Conservation (phyloP, 129 eudicot species). For the Flaveria robusta region DNA sequence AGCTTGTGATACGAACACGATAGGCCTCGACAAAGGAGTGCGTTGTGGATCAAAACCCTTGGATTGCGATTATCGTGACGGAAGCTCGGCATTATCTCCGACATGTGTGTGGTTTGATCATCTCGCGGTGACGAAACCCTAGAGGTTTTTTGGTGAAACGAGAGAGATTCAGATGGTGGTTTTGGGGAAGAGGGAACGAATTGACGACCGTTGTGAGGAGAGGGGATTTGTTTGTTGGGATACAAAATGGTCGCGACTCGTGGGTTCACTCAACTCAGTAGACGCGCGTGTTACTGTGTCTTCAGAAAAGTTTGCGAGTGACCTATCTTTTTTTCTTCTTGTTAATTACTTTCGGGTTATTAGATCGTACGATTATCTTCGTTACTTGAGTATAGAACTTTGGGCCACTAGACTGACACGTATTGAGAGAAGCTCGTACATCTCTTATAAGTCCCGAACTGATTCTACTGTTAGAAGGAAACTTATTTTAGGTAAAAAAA, state of each 20-base stretch:
- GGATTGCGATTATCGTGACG: constrained; percentile 33
- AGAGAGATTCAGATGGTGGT: constrained; percentile 20
- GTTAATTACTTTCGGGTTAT: too few species aligned
- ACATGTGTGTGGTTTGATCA: constrained; percentile 8
- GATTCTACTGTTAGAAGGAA: too few species aligned
- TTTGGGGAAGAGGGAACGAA: constrained; percentile 17
- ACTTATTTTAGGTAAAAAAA: too few species aligned
- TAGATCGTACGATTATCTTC: too few species aligned
- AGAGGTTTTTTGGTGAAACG: constrained; percentile 1
- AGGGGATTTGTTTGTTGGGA: constrained; percentile 21
- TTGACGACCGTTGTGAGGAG: constrained; percentile 42
- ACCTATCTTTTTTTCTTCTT: too few species aligned
- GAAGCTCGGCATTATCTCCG: constrained; percentile 36
- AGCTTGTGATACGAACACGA: constrained; percentile 59
- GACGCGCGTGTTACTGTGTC: neutral
- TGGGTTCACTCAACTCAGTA: too few species aligned
- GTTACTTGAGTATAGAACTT: too few species aligned
- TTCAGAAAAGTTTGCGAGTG: too few species aligned
- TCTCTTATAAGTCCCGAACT: too few species aligned
- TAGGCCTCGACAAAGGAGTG: constrained; percentile 32
- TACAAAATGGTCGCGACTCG: neutral
- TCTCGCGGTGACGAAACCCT: constrained; percentile 9
- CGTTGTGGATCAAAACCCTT: constrained; percentile 35
- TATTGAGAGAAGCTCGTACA: too few species aligned
- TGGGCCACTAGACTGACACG: too few species aligned